phyloP scores from a whole-genome alignment of 495 filamentous ascomycete genomes.

The Lindgomyces ingoldianus region DNA sequence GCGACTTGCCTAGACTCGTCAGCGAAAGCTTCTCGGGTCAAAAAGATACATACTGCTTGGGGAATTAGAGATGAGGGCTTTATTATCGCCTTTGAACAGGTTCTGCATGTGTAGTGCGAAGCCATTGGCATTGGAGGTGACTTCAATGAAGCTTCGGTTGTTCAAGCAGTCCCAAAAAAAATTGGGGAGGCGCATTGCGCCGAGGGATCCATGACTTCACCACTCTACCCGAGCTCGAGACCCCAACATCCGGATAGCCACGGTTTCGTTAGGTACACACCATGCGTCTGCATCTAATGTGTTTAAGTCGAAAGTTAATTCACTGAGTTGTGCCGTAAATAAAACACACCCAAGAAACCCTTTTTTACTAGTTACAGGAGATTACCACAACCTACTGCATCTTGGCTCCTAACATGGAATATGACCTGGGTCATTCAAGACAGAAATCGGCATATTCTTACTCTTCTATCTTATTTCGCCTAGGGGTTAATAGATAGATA shows the following conservation, averaged over 20 bases:
- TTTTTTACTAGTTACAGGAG: too few relatives aligned
- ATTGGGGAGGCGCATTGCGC: constrained; percentile 14
- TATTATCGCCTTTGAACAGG: constrained; percentile 21
- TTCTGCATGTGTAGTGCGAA: constrained; percentile 33
- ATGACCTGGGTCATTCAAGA: too few relatives aligned
- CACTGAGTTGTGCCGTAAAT: too few relatives aligned
- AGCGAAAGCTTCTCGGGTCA: not conserved
- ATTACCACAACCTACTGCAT: too few relatives aligned
- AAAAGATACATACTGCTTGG: not conserved
- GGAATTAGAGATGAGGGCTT: not conserved
- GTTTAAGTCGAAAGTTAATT: too few relatives aligned
- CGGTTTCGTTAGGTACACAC: too few relatives aligned
- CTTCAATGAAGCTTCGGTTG: not conserved
- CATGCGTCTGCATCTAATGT: too few relatives aligned
- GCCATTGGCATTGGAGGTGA: constrained; percentile 28
- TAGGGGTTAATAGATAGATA: too few relatives aligned
- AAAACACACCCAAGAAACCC: too few relatives aligned
- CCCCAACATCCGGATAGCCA: not conserved
- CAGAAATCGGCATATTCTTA: too few relatives aligned
- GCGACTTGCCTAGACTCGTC: not conserved
- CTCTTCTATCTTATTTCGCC: too few relatives aligned
- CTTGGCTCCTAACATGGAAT: too few relatives aligned
- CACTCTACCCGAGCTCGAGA: not conserved
- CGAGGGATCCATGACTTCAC: constrained; percentile 22
- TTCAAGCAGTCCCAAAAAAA: constrained; percentile 2